Evolutionary conservation across 2,329 filamentous ascomycete genomes (phyloP), one percentile per base, ranked within the genome.

Genomic region (Sporothrix dimorphospora): DNA sequence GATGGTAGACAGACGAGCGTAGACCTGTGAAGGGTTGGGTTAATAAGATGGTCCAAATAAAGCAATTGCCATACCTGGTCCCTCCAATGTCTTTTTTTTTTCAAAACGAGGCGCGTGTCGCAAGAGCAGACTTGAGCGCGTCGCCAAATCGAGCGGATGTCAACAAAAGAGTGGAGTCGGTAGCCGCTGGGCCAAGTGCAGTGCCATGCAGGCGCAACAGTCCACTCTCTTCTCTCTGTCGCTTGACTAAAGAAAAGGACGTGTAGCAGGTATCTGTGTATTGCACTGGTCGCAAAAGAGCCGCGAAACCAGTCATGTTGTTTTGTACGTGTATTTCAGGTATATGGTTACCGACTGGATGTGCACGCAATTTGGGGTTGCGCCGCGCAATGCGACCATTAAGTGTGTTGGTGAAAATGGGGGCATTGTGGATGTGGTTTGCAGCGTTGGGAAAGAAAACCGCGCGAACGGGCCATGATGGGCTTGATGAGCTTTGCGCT

Each of bases 1-100:
- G 68, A 98, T 91, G 72, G 91, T 92, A 75, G 91, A 89, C 75
- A 97, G 90, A 71, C 93, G 89, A 78, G 92, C 87, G 77, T 93
- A 89, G 76, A 95, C 90, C 92, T 95, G 80, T 81, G 87, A 72
- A n/a, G 14, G 34, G 19, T 40, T 42, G 14, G 34, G 19, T 40
- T 42, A 67, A 55, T 14, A n/a, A 59, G 34, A 6, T 8, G 40
- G 11, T 24, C 24, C 19, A 34, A 38, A 66, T n/a, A 1, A 38
- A 34, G 11, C 1, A 38, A 63, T 6, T 30, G 19, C 6, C 16
- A 27, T 30, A 4, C 21, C 34, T 59, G 30, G 38, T 16, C 14
- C 42, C 24, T 63, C 59, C 11, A 12, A 8, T 45, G 38, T 27
- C n/a, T 63, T 38, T 34, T 40, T 24, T 24, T 8, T 8, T 14